A percentile compares a stretch with the other conserved stretches of the same genome.
Evolutionary conservation across 441 rosid genomes (phyloP).

Genomic region (Gossypium lobatum): DNA sequence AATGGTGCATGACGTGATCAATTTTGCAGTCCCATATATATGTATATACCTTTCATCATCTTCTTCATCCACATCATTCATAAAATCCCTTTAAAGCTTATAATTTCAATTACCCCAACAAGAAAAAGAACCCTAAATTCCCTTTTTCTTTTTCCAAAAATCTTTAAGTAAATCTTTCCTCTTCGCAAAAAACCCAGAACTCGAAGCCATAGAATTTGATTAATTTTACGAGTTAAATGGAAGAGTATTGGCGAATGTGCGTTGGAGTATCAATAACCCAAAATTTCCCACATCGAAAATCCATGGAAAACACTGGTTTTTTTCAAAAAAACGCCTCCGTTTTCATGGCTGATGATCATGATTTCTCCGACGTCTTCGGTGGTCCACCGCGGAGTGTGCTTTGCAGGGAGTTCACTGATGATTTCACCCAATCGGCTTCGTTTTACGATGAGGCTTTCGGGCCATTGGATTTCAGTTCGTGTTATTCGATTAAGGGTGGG

Average conservation of each 20-base stretch:
- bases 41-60: too few species aligned
- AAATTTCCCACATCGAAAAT: constrained; percentile 32
- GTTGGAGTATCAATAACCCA: constrained; percentile 32
- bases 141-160: too few species aligned
- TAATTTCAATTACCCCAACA: too few species aligned
- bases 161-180: too few species aligned
- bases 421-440: constrained; percentile 35
- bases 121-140: too few species aligned
- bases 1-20: too few species aligned
- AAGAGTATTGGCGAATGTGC: constrained; percentile 58
- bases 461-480: constrained; percentile 22
- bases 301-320: constrained; percentile 23
- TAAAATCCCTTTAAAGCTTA: too few species aligned
- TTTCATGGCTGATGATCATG: constrained; percentile 22
- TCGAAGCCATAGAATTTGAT: background rate
- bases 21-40: too few species aligned
- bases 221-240: constrained; percentile 33
- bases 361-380: constrained; percentile 82
- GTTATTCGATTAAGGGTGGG: constrained; percentile 33
- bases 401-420: constrained; percentile 50
- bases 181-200: too few species aligned
- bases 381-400: constrained; percentile 75
- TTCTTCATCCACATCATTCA: too few species aligned
- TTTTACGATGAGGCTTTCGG: constrained; percentile 73
- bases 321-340: background rate